A percentile compares a stretch with the other conserved stretches of the same genome.
These are phyloP conservation scores for Vicia villosa DNA, from an alignment of 306 rosid species.

Conservation along the genomic window DNA sequence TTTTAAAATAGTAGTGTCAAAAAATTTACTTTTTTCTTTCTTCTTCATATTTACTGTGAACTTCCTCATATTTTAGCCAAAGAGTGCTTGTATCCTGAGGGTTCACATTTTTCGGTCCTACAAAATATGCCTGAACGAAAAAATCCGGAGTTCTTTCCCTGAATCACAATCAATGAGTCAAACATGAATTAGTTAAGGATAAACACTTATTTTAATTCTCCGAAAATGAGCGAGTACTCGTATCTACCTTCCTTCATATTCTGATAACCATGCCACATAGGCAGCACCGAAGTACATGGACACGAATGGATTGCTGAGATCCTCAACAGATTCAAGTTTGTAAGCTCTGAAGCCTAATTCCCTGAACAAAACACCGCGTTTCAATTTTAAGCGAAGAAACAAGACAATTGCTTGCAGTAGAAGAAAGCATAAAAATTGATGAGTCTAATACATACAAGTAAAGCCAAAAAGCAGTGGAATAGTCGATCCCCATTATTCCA, in stretches of 20 bases:
- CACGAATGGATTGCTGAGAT: constrained; percentile 76
- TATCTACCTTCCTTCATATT: constrained; percentile 78
- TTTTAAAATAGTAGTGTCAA: background rate
- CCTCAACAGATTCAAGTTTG: constrained; percentile 62
- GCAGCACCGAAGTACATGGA: constrained; percentile 97
- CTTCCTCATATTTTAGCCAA: constrained; percentile 70
- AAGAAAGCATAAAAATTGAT: constrained; percentile 2
- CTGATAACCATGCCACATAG: constrained; percentile 69
- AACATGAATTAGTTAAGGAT: constrained; percentile 22
- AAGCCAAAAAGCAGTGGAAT: constrained; percentile 78
- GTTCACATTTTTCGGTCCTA: constrained; percentile 72
- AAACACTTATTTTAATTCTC: background rate
- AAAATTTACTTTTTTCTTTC: constrained; percentile 49
- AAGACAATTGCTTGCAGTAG: background rate
- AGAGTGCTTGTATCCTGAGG: constrained; percentile 64
- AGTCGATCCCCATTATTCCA: constrained; percentile 89
- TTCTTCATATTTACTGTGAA: constrained; percentile 57
- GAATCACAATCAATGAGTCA: constrained; percentile 33
- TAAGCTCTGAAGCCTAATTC: constrained; percentile 78
- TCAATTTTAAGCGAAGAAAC: constrained; percentile 17
- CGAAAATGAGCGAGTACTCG: background rate
- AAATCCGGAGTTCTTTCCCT: constrained; percentile 81
- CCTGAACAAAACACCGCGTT: constrained; percentile 48
- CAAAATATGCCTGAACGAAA: constrained; percentile 74
- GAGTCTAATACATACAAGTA: constrained; percentile 56